Evolutionary conservation across 2,329 filamentous ascomycete species (phyloP), one percentile per base, ranked within the genome.

Genomic region (Chaetomium strumarium): DNA sequence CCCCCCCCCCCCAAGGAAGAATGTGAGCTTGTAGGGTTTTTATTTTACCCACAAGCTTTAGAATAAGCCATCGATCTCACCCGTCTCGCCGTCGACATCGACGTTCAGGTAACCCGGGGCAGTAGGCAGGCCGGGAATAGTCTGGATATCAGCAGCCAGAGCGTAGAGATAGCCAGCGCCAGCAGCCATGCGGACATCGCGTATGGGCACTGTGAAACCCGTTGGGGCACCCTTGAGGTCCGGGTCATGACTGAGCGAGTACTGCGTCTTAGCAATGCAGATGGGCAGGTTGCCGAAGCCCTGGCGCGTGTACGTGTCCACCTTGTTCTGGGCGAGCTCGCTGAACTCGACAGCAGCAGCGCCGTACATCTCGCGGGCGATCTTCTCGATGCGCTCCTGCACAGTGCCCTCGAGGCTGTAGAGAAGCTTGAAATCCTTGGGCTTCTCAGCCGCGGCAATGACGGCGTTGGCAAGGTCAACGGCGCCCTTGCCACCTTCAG

Each of bases 241-340:
- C 2, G 92, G 86, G 68, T 99, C 90, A 70, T 97, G 92, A 53
- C 87, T 93, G 45, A 99, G 79, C 33, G 89, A 95, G 75, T 99
- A 99, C 71, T 99, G 93, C 13, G 93, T 99, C 84, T 99, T 99
- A 57, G 93, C 93, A 60, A 97, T 82, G 70, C 93, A 99, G 66
- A 97, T 96, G 34, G 93, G 93, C 59, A 99, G 75, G 70, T 96
- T 90, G 19, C 86, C 87, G 64, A 92, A 95, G 42, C 93, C 93
- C 71, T 97, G 93, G 67, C 83, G 83, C 31, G 88, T 91, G 72
- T 97, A 99, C 8, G 85, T 91, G 67, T 96, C 91, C 59, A 97
- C 87, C 81, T 99, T 97, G 75, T 90, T 89, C 75, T 95, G 90
- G 0, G 93, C 93, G 47, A 93, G 78, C 69, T 96, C 90, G 67